These are phyloP conservation scores for Calcarisporium arbuscula DNA, from an alignment of 2,329 filamentous ascomycete species.

Conservation along the genomic window DNA sequence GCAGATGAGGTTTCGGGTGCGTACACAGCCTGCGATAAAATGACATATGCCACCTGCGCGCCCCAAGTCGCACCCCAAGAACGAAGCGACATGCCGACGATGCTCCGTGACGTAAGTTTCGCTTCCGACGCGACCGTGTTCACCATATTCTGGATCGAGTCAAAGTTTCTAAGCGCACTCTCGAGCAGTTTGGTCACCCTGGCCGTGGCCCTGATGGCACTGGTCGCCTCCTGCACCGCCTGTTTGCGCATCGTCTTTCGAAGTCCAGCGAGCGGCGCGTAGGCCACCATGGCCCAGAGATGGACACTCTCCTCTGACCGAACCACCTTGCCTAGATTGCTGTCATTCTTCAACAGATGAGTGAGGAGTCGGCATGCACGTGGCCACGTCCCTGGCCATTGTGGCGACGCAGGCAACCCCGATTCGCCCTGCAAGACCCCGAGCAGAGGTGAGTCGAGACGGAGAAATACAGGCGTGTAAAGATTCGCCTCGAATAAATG, in stretches of 20 bases:
- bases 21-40: conserved; percentile 8
- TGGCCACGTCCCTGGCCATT: conserved; percentile 10
- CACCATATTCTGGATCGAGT: conserved; percentile 5
- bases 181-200: conserved; percentile 8
- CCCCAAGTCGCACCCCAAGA: conserved; percentile 13
- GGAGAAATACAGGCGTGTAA: conserved; percentile 10
- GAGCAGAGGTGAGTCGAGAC: conserved; percentile 6
- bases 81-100: conserved; percentile 12
- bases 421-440: not conserved
- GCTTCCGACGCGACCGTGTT: not conserved
- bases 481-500: conserved; percentile 7
- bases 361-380: conserved; percentile 5
- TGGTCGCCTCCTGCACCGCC: conserved; percentile 9
- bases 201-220: conserved; percentile 6
- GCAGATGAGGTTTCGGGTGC: not conserved
- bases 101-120: conserved; percentile 4
- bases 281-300: conserved; percentile 13
- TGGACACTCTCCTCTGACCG: conserved; percentile 3
- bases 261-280: conserved; percentile 9
- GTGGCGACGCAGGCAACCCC: not conserved
- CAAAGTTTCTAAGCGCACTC: conserved; percentile 8
- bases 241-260: conserved; percentile 4
- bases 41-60: conserved; percentile 9
- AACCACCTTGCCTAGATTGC: conserved; percentile 8
- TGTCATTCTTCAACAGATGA: conserved; percentile 1